These are phyloP conservation scores for Globisporangium alternatum DNA, from an alignment of 352 stramenopile species.

Conservation along the genomic window DNA sequence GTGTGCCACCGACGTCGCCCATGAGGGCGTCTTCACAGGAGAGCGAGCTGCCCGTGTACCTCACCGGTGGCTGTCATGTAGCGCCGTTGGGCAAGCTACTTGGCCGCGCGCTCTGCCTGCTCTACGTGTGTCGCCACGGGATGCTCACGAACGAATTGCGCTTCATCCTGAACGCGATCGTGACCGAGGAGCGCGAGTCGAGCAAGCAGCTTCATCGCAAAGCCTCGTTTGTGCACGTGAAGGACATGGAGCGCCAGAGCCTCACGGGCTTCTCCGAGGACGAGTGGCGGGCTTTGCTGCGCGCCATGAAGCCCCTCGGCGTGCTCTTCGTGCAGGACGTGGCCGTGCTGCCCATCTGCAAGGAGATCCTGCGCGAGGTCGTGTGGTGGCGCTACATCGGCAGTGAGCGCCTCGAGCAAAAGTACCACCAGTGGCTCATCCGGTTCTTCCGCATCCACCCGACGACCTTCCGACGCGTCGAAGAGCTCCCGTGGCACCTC, in stretches of 20 bases:
- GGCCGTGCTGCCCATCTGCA: conserved; percentile 86
- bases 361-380: conserved; percentile 84
- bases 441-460: conserved; percentile 81
- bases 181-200: conserved; percentile 36
- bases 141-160: conserved; percentile 86
- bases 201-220: conserved; percentile 27
- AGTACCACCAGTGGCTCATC: conserved; percentile 83
- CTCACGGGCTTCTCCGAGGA: conserved; percentile 59
- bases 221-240: conserved; percentile 27
- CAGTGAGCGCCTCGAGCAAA: conserved; percentile 59
- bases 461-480: conserved; percentile 74
- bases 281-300: conserved; percentile 72
- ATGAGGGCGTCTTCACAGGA: conserved; percentile 1
- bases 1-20: not conserved
- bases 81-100: conserved; percentile 65
- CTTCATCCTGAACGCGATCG: conserved; percentile 64
- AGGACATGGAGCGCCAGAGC: conserved; percentile 25
- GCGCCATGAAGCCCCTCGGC: conserved; percentile 63
- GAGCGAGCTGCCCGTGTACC: conserved; percentile 42
- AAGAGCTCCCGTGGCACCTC: conserved; percentile 92
- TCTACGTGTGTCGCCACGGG: conserved; percentile 89
- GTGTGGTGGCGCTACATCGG: conserved; percentile 87
- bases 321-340: conserved; percentile 83
- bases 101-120: conserved; percentile 71
- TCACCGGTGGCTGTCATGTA: conserved; percentile 58